Evolutionary conservation across 225 moss, liverwort and hornwort genomes (phyloP).

Genomic region (Thuidium tamariscinum): DNA sequence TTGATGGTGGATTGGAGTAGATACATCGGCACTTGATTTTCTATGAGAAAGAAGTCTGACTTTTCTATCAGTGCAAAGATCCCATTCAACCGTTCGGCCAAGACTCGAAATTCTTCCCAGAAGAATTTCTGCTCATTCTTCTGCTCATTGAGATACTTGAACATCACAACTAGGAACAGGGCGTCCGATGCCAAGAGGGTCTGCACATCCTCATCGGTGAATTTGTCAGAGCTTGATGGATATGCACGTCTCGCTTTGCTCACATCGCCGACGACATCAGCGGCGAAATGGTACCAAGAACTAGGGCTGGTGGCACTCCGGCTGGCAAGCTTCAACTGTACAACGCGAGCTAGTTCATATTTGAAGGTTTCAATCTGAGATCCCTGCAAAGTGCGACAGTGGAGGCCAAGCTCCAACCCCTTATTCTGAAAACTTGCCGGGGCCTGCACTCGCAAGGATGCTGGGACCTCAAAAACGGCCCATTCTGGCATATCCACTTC

Average conservation of each 20-base stretch:
- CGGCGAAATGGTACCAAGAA: background rate
- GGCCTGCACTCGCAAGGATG: background rate
- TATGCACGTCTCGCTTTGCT: background rate
- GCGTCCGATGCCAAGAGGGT: background rate
- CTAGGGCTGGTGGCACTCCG: too few species aligned
- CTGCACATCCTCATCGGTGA: background rate
- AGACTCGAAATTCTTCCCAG: background rate
- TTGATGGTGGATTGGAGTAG: background rate
- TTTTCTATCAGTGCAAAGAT: rapidly evolving
- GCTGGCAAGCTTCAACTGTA: background rate
- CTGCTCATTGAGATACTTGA: background rate
- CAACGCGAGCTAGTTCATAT: background rate
- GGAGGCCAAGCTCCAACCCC: background rate
- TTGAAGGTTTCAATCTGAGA: background rate
- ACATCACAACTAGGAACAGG: background rate
- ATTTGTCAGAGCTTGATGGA: background rate
- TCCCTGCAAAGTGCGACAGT: background rate
- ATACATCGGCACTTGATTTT: background rate
- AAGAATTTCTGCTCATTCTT: background rate
- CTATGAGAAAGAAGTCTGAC: background rate
- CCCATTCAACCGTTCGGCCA: background rate
- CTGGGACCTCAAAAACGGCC: background rate
- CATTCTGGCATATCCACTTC: background rate
- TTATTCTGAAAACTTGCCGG: background rate
- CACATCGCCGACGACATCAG: background rate